Evolutionary conservation across 2,329 filamentous ascomycete species (phyloP).

Genomic region (Hypoxylon sp.): DNA sequence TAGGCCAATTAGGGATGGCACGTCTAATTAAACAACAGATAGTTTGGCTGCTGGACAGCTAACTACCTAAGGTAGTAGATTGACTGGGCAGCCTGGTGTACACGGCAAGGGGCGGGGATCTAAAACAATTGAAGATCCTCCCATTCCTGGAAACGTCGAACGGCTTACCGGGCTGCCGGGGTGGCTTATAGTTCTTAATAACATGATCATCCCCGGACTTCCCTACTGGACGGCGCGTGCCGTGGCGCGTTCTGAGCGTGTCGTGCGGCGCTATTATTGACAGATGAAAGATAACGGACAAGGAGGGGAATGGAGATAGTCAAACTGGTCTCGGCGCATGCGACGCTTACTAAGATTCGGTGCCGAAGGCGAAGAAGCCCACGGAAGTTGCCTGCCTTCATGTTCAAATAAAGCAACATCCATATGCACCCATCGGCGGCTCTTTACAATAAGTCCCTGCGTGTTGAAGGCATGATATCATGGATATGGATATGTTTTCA

Average conservation of each 20-base stretch:
- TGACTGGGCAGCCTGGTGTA: slow-evolving; percentile 5
- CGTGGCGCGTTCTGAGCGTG: slow-evolving; percentile 6
- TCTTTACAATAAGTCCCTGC: not conserved
- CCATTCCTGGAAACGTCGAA: slow-evolving; percentile 9
- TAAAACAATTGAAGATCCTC: slow-evolving; percentile 15
- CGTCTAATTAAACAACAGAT: slow-evolving; percentile 2
- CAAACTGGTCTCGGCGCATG: not conserved
- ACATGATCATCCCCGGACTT: not conserved
- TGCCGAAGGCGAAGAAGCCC: slow-evolving; percentile 9
- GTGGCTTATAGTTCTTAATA: slow-evolving; percentile 7
- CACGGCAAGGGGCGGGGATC: slow-evolving; percentile 13
- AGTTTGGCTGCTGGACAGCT: not conserved
- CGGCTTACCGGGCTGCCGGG: slow-evolving; percentile 8
- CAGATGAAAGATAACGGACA: not conserved
- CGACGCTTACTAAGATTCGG: slow-evolving; percentile 21
- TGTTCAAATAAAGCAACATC: too few relatives aligned
- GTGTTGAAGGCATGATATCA: slow-evolving; percentile 10
- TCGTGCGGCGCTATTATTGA: not conserved
- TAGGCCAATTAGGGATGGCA: not conserved
- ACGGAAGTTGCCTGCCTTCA: not conserved
- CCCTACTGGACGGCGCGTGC: not conserved
- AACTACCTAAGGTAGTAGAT: too few relatives aligned
- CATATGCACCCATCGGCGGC: not conserved
- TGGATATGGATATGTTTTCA: not conserved
- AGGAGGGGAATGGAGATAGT: not conserved